Base-by-base conservation (phyloP, 768 basidiomycete species). In the Mycena crocata region DNA sequence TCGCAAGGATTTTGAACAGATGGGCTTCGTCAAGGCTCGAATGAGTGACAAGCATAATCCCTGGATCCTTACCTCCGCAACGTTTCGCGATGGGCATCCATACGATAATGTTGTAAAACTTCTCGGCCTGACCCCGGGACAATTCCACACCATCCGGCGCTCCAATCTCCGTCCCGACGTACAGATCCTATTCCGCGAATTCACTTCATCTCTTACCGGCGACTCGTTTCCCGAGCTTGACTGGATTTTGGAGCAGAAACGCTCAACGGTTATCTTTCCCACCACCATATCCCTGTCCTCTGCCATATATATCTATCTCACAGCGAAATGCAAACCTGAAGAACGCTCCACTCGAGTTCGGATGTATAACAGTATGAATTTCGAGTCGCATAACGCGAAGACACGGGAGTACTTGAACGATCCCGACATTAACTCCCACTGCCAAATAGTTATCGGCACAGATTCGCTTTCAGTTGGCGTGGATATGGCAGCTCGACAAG, bases 1-100 rank as follows among this genome's bases (percentile, higher is more conserved):
- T 45, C 64, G 67, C 1, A 26, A 55, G 19, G 66, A 58, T 44
- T 71, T 65, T 64, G 17, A 45, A 40, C 62, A 71, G 40, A 62
- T 71, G n/a, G 67, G 70, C 15, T 52, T 30, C 9, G 48, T 69
- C 31, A 48, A 57, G 17, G 42, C 70, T 8, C 58, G 64, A 1
- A 44, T 57, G 55, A 34, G 2, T 9, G 49, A 44, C 15, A 30
- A 13, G 9, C 55, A 57, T 15, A 57, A 57, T 39, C 55, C 55
- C 5, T 57, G 39, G 55, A 57, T 57, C 21, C 55, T 57, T 21
- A 42, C 42, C 1, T 21, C 55, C 32, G 40, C 30, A 21, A 44
- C 55, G 13, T 10, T 57, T 12, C 42, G 40, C 7, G 5, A 44
- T 23, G 55, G 55, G 3, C 3, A 4, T 21, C 55, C 55, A 3